phyloP scores from a whole-genome alignment of 2,329 filamentous ascomycete genomes.

The Arthrobotrys sinensis region DNA sequence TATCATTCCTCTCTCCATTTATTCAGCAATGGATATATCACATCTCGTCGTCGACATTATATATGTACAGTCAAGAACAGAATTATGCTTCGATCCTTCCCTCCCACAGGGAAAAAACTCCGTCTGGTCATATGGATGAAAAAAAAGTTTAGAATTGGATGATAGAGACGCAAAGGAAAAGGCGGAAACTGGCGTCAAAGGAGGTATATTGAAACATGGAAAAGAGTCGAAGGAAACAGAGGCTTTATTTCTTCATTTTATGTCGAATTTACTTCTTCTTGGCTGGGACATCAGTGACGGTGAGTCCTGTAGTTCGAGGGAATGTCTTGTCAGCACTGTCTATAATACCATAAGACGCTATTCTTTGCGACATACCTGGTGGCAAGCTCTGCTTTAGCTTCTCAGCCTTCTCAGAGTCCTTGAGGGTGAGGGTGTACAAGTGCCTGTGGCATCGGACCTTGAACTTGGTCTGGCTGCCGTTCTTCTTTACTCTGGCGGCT shows the following conservation, averaged over 20 bases:
- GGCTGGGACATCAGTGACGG: constrained; percentile 75
- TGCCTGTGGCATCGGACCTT: constrained; percentile 98
- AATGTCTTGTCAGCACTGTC: constrained; percentile 2
- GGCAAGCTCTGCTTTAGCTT: constrained; percentile 99
- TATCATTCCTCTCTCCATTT: constrained; percentile 53
- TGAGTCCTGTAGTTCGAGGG: constrained; percentile 69
- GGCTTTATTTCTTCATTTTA: constrained; percentile 35
- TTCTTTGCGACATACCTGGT: constrained; percentile 79
- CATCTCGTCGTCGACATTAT: constrained; percentile 60
- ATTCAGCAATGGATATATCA: constrained; percentile 57
- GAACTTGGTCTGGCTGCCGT: constrained; percentile 97
- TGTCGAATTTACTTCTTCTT: constrained; percentile 71
- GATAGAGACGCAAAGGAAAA: constrained; percentile 34
- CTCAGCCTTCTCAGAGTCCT: constrained; percentile 99
- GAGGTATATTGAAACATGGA: constrained; percentile 30
- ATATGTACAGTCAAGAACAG: constrained; percentile 61
- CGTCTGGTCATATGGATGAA: constrained; percentile 57
- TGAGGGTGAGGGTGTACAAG: constrained; percentile 98
- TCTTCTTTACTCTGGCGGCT: constrained; percentile 88
- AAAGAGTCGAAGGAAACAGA: constrained; percentile 19
- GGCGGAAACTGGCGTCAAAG: constrained; percentile 36
- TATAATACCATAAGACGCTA: background rate
- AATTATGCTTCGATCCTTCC: constrained; percentile 53
- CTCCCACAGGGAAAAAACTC: constrained; percentile 41
- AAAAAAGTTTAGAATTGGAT: constrained; percentile 42